Evolutionary conservation across 805 yeast species (phyloP), one percentile per base, ranked within the genome.

Genomic region (Candida pini): DNA sequence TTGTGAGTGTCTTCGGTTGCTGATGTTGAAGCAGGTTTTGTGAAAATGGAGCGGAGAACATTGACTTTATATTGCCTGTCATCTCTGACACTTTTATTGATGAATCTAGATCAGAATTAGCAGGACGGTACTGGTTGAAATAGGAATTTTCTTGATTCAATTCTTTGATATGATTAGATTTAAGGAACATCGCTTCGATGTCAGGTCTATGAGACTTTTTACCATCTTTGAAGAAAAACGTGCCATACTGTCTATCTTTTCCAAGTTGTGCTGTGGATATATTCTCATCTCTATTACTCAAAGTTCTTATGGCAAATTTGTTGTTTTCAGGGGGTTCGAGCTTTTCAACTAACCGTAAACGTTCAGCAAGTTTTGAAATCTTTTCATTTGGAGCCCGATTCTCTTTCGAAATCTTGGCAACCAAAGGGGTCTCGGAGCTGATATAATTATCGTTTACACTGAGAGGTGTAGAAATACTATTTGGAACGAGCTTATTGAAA

Each of bases 221-320:
- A 13, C 19, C 30, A 2, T 15, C 7, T 8, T 41, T 31, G 33
- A 42, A 56, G 33, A 56, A 56, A 20, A 44, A 46, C 3, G 55
- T 53, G 13, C 61, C 60, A 31, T 55, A 55, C 15, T 50, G 51
- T n/a, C 36, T 23, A 9, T 18, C 31, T 27, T 30, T 5, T 36
- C 22, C 16, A 14, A 12, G 22, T 10, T 18, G 14, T 8, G 13
- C 12, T 9, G 10, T 15, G 9, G 30, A n/a, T n/a, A n/a, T n/a
- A n/a, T n/a, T n/a, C n/a, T n/a, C n/a, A n/a, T n/a, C n/a, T n/a
- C n/a, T n/a, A n/a, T n/a, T n/a, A n/a, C n/a, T n/a, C n/a, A n/a
- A n/a, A n/a, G n/a, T 28, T 12, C 4, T 22, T 12, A 6, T 14
- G 12, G 19, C 13, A 16, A n/a, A 20, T 9, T 12, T 15, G 2